These are phyloP conservation scores for Russula griseocarnosa DNA, from an alignment of 768 basidiomycete genomes.

Conservation along the genomic window DNA sequence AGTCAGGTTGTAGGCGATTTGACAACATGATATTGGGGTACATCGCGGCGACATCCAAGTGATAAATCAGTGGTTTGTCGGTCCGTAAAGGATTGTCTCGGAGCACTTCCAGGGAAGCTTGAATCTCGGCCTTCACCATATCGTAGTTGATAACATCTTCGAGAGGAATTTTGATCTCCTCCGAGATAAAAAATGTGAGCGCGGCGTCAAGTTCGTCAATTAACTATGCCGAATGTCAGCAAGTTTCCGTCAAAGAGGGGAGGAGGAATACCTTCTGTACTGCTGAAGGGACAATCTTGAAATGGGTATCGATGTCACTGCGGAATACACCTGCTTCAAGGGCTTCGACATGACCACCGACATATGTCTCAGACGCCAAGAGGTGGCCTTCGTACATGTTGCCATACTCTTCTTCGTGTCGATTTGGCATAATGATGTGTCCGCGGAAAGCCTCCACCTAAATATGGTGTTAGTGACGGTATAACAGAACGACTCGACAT, in stretches of 20 bases:
- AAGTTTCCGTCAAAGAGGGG: neutral
- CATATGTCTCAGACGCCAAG: constrained; percentile 96
- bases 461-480: constrained; percentile 7
- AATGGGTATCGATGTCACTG: constrained; percentile 90
- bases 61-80: constrained; percentile 96
- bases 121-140: constrained; percentile 80
- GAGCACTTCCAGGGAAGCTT: constrained; percentile 74
- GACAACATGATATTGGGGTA: constrained; percentile 99
- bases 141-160: constrained; percentile 93
- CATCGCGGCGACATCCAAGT: constrained; percentile 99
- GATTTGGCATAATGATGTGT: constrained; percentile 95
- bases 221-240: constrained; percentile 47
- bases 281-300: constrained; percentile 88
- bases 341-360: constrained; percentile 98
- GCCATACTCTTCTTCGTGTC: constrained; percentile 89
- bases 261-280: constrained; percentile 60
- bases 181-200: constrained; percentile 78
- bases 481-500: neutral
- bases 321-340: constrained; percentile 97
- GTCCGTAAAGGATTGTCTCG: constrained; percentile 85
- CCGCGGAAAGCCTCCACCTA: constrained; percentile 95
- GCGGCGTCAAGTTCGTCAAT: constrained; percentile 94
- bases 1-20: constrained; percentile 96
- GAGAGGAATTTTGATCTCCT: constrained; percentile 75
- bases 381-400: constrained; percentile 95